Conservation (phyloP, 257 asterid genomes). For the Solanum tarapatanum region DNA sequence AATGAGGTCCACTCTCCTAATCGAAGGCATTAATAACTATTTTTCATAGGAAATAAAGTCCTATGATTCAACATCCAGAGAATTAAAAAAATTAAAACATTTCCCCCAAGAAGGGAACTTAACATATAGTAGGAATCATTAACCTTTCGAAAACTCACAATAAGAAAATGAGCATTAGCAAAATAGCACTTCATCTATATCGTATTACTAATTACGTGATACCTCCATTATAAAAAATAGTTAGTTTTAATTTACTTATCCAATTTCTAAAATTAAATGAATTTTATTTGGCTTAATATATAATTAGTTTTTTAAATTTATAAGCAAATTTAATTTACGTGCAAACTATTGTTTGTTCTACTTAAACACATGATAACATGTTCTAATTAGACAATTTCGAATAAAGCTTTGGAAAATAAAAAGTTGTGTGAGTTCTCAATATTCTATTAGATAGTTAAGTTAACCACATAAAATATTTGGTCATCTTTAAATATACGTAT, state of each 20-base stretch:
- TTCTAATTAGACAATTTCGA: background rate
- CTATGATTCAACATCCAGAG: background rate
- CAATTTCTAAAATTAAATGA: too few species aligned
- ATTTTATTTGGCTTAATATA: too few species aligned
- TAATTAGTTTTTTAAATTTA: too few species aligned
- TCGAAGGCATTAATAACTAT: background rate
- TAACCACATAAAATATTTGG: background rate
- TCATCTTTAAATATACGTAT: background rate
- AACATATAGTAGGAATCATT: background rate
- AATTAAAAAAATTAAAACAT: background rate
- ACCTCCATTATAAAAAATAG: too few species aligned
- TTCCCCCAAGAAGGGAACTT: background rate
- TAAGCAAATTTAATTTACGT: background rate
- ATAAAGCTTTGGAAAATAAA: accelerated
- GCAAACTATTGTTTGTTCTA: background rate
- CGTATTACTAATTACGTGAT: too few species aligned
- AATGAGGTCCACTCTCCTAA: background rate
- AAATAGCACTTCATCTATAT: background rate
- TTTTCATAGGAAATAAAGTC: background rate
- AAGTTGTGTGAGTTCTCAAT: background rate
- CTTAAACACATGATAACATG: background rate
- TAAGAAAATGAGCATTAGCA: background rate
- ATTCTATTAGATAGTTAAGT: background rate
- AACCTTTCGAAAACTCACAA: background rate
- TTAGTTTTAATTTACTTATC: too few species aligned